Conservation (phyloP, 176 grass and related monocot species). For the Musa troglodytarum region DNA sequence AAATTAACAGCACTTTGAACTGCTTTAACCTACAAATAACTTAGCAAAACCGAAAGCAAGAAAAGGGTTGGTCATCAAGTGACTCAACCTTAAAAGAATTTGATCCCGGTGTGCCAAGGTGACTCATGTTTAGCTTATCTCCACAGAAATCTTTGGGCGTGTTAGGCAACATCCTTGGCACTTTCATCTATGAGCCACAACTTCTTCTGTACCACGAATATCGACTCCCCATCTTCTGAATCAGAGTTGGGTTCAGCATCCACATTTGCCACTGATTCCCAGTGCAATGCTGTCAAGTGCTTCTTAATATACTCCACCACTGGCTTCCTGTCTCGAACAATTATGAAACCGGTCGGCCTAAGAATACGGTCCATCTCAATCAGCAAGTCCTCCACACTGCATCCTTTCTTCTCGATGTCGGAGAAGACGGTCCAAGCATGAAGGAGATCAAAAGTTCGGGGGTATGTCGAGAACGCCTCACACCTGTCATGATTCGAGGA, state of each 20-base stretch:
- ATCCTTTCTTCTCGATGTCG: slow-evolving; percentile 79
- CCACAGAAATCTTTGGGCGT: background rate
- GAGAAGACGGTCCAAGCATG: slow-evolving; percentile 97
- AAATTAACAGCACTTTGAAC: too few relatives aligned
- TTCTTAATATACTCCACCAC: slow-evolving; percentile 78
- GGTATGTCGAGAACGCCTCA: slow-evolving; percentile 94
- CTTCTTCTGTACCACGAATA: slow-evolving; percentile 78
- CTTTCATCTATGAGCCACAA: slow-evolving; percentile 42
- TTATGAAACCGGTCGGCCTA: slow-evolving; percentile 73
- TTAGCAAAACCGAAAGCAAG: too few relatives aligned
- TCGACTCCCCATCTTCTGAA: slow-evolving; percentile 66
- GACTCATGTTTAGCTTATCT: too few relatives aligned
- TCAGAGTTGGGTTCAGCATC: slow-evolving; percentile 59
- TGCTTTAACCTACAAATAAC: too few relatives aligned
- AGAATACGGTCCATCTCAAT: slow-evolving; percentile 92
- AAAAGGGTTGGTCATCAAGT: too few relatives aligned
- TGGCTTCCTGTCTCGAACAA: slow-evolving; percentile 62
- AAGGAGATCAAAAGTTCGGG: slow-evolving; percentile 93
- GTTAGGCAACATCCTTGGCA: slow-evolving; percentile 39
- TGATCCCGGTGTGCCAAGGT: too few relatives aligned
- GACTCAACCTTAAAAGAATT: too few relatives aligned
- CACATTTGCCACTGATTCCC: slow-evolving; percentile 57
- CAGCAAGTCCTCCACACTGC: slow-evolving; percentile 91
- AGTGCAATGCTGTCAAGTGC: slow-evolving; percentile 59
- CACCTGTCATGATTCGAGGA: slow-evolving; percentile 45